phyloP scores from a whole-genome alignment of 805 yeast genomes.

The Debaryomyces prosopidis region DNA sequence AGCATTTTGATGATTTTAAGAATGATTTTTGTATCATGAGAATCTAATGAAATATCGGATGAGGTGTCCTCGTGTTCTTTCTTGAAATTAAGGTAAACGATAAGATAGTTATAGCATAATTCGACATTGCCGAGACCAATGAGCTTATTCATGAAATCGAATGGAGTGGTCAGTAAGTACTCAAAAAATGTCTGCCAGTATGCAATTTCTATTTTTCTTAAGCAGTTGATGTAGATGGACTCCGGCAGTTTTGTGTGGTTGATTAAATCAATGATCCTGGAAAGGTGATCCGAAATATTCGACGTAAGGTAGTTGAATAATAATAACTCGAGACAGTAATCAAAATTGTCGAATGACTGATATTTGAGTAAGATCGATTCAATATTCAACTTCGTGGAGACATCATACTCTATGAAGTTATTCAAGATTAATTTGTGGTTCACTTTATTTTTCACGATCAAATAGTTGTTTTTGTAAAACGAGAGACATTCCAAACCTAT shows the following conservation, averaged over 20 bases:
- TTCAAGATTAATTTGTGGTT: slow-evolving; percentile 46
- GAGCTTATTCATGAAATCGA: slow-evolving; percentile 43
- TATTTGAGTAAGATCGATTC: slow-evolving; percentile 35
- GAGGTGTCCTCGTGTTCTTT: slow-evolving; percentile 29
- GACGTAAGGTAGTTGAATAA: slow-evolving; percentile 42
- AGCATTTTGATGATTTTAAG: slow-evolving; percentile 45
- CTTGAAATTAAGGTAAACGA: slow-evolving; percentile 52
- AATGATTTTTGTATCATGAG: slow-evolving; percentile 42
- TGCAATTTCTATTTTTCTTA: slow-evolving; percentile 57
- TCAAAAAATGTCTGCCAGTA: slow-evolving; percentile 54
- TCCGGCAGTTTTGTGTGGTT: slow-evolving; percentile 19
- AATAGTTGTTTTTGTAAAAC: slow-evolving; percentile 23
- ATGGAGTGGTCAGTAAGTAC: slow-evolving; percentile 43
- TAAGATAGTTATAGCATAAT: slow-evolving; percentile 52
- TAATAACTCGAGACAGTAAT: slow-evolving; percentile 51
- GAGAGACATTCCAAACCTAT: slow-evolving; percentile 42
- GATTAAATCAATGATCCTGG: slow-evolving; percentile 20
- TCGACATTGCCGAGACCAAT: slow-evolving; percentile 43
- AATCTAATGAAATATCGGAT: slow-evolving; percentile 19
- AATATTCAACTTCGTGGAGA: slow-evolving; percentile 27
- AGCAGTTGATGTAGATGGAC: slow-evolving; percentile 51
- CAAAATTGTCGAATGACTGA: slow-evolving; percentile 41
- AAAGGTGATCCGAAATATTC: slow-evolving; percentile 12
- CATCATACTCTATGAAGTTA: slow-evolving; percentile 49
- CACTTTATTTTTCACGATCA: slow-evolving; percentile 31